These are phyloP conservation scores for Tetrahymena elliotti DNA, from an alignment of 73 alveolate species.

Conservation along the genomic window DNA sequence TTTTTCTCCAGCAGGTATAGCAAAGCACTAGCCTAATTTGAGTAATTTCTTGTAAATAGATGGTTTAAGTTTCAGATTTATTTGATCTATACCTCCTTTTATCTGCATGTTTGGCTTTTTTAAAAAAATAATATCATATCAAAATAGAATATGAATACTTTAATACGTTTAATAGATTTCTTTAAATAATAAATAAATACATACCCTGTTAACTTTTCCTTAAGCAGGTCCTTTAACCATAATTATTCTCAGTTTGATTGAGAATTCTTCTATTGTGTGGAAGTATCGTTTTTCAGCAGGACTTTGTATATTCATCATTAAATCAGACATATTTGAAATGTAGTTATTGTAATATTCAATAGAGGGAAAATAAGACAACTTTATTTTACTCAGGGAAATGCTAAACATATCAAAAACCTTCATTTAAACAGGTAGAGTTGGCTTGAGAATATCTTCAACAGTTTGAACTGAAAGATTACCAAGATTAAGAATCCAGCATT, in stretches of 20 bases:
- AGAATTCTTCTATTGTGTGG: not conserved
- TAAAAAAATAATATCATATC: not conserved
- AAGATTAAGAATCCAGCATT: constrained; percentile 29
- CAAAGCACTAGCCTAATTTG: constrained; percentile 23
- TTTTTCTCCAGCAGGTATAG: constrained; percentile 4
- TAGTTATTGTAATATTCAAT: not conserved
- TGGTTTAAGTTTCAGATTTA: constrained; percentile 12
- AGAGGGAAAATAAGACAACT: not conserved
- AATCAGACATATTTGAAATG: not conserved
- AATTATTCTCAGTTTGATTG: not conserved
- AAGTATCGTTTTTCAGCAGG: not conserved
- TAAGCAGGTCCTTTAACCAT: not conserved
- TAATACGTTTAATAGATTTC: not conserved
- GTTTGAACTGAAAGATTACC: constrained; percentile 14
- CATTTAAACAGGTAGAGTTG: constrained; percentile 8
- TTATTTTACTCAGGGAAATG: not conserved
- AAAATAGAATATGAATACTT: no score
- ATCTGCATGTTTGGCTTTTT: not conserved
- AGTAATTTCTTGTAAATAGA: constrained; percentile 3
- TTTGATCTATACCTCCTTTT: constrained; percentile 6
- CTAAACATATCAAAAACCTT: constrained; percentile 4
- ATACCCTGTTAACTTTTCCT: not conserved
- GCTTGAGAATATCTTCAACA: not conserved
- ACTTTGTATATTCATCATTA: not conserved
- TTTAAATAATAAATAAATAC: not conserved